These are phyloP conservation scores for Coemansia sp. DNA, from an alignment of 371 early-diverging fungal species.

Conservation along the genomic window DNA sequence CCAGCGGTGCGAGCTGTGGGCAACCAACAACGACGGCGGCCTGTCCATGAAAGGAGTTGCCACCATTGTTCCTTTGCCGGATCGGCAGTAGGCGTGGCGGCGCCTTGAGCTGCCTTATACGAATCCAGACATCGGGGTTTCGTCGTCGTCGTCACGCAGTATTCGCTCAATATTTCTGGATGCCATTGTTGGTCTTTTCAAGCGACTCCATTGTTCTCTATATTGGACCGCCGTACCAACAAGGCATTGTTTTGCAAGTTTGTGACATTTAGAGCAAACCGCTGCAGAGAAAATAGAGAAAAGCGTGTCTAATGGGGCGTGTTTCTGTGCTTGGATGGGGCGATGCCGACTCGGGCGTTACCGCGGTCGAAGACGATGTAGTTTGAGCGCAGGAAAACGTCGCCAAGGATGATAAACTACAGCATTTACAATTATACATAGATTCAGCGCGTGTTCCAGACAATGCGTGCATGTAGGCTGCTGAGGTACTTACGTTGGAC, in stretches of 20 bases:
- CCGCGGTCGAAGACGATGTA: slow-evolving; percentile 57
- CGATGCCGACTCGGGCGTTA: slow-evolving; percentile 54
- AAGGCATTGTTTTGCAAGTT: neutral
- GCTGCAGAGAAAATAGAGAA: neutral
- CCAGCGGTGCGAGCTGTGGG: slow-evolving; percentile 67
- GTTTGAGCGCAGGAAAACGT: slow-evolving; percentile 57
- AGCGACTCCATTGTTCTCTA: neutral
- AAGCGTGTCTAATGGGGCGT: neutral
- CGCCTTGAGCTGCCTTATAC: neutral
- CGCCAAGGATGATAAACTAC: slow-evolving; percentile 56
- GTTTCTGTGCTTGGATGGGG: slow-evolving; percentile 48
- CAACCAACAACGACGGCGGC: slow-evolving; percentile 61
- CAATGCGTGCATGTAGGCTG: neutral
- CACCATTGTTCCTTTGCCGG: slow-evolving; percentile 37
- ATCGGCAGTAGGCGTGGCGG: slow-evolving; percentile 8
- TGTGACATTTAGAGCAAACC: neutral
- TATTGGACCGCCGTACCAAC: neutral
- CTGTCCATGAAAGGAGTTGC: slow-evolving; percentile 72
- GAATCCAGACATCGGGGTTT: neutral
- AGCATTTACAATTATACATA: neutral
- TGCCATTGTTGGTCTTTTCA: neutral
- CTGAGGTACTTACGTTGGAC: slow-evolving; percentile 28
- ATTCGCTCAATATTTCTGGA: neutral
- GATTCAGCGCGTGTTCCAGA: neutral
- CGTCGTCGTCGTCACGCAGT: neutral